Evolutionary conservation across 768 basidiomycete species (phyloP).

Genomic region (Phylloporus sp.): DNA sequence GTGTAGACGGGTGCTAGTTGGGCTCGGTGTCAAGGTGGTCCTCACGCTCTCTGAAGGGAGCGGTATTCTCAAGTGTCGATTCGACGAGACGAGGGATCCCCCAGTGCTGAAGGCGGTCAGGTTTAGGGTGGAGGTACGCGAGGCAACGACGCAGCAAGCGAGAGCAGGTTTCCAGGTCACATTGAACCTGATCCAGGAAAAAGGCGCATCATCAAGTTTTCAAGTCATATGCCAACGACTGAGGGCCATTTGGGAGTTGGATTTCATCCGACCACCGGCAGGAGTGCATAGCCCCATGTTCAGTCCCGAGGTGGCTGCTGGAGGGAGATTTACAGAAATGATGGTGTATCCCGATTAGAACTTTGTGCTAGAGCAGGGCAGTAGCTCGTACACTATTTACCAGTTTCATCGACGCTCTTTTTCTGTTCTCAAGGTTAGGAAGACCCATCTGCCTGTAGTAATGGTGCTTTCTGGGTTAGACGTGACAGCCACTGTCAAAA

Average conservation of each 20-base stretch:
- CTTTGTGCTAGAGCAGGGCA: constrained; percentile 3
- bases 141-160: constrained; percentile 37
- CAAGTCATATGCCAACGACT: constrained; percentile 67
- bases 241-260: constrained; percentile 67
- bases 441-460: constrained; percentile 17
- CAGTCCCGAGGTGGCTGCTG: constrained; percentile 30
- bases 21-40: constrained; percentile 64
- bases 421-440: constrained; percentile 17
- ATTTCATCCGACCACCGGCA: constrained; percentile 29
- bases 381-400: constrained; percentile 26
- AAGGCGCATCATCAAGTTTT: constrained; percentile 81
- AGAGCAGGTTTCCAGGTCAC: constrained; percentile 51
- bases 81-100: constrained; percentile 62
- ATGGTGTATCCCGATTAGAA: constrained; percentile 31
- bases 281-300: constrained; percentile 18
- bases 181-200: constrained; percentile 75
- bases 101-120: constrained; percentile 62
- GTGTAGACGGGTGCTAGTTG: constrained; percentile 68
- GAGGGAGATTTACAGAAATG: constrained; percentile 28
- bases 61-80: constrained; percentile 71
- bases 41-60: constrained; percentile 60
- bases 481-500: constrained; percentile 51
- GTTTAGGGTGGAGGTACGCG: constrained; percentile 78
- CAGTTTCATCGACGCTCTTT: constrained; percentile 30
- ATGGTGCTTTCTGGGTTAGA: constrained; percentile 59